Base-by-base conservation (phyloP, 148 eudicot species). In the Nepenthes gracilis region DNA sequence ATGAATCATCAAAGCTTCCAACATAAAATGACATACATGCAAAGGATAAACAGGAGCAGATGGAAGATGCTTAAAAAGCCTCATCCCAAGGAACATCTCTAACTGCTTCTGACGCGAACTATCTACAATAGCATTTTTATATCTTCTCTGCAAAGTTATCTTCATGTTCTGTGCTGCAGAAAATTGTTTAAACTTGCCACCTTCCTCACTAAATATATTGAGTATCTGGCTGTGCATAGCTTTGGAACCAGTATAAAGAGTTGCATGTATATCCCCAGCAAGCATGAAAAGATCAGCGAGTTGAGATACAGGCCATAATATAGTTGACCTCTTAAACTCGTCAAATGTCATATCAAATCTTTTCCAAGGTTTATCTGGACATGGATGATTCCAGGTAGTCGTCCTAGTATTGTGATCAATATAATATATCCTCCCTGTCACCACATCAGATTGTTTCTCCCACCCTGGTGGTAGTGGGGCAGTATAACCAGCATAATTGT, bases 141-240 rank as follows among this genome's bases (percentile, higher is more conserved):
- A 88, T 78, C 98, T 82, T 73, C 98, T 81, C 69, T 85, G 94
- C 47, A 92, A 63, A 64, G 96, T 92, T 54, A 92, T 92, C 70
- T 86, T 88, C 83, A 92, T 58, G 74, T 92, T 92, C 77, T 86
- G 94, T 60, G 98, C 98, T n/a, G 85, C 96, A 70, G 98, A 90
- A 66, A 92, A 86, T 77, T 92, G 90, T 65, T 88, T 88, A 66
- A 92, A 92, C 71, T 88, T 92, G 47, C 98, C 85, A 51, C 88
- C 84, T 70, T 92, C 96, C 58, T 92, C 96, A 49, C 61, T 92
- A 64, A 92, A 92, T 72, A 92, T 92, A 77, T 71, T 88, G 56
- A 92, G 83, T 78, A 92, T 92, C 74, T 92, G 98, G 79, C 98
- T 92, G 64, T 92, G 98, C 98, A 92, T 92, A 57, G 98, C 98